Evolutionary conservation across 306 rosid genomes (phyloP).

Genomic region (Rosa persica): DNA sequence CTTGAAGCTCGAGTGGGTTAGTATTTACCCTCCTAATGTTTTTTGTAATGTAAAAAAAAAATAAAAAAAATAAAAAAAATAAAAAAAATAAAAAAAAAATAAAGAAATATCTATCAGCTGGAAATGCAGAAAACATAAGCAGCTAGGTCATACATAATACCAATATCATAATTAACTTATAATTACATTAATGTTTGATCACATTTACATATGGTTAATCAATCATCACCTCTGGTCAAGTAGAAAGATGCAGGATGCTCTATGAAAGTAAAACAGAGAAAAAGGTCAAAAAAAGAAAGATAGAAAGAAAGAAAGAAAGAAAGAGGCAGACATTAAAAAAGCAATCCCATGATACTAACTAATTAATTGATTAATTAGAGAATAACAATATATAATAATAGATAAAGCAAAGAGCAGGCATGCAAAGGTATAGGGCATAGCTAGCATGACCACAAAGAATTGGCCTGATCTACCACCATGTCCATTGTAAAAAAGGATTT

Average conservation of each 20-base stretch:
- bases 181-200: slow-evolving; percentile 47
- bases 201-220: slow-evolving; percentile 43
- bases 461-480: slow-evolving; percentile 54
- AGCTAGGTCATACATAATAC: not conserved
- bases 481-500: slow-evolving; percentile 71
- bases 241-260: slow-evolving; percentile 22
- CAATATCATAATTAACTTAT: slow-evolving; percentile 27
- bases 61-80: too few relatives aligned
- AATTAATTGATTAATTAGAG: not conserved
- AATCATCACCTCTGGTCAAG: slow-evolving; percentile 33
- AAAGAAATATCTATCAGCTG: not conserved
- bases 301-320: not conserved
- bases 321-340: slow-evolving; percentile 36
- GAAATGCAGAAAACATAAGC: not conserved
- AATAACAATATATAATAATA: slow-evolving; percentile 16
- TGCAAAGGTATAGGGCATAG: not conserved
- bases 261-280: not conserved
- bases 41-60: too few relatives aligned
- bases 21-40: not conserved
- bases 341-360: slow-evolving; percentile 43
- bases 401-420: slow-evolving; percentile 21
- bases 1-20: not conserved
- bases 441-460: slow-evolving; percentile 77
- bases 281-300: not conserved
- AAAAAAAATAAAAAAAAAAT: too few relatives aligned